Conservation (phyloP, 2,329 filamentous ascomycete genomes). For the Cordyceps tenuipes region DNA sequence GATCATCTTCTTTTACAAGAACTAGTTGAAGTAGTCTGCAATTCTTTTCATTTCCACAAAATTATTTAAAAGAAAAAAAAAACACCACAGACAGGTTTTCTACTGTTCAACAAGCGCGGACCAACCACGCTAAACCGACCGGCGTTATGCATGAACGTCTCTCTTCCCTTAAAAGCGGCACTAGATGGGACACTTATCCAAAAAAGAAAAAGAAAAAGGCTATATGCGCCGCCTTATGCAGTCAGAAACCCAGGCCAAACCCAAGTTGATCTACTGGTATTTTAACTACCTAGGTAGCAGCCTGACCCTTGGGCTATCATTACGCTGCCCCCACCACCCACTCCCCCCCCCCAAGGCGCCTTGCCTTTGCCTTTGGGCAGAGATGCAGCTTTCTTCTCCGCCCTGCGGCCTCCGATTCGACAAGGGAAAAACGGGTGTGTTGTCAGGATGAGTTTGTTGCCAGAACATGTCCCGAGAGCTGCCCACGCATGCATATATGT, state of each 20-base stretch:
- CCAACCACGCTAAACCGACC: neutral
- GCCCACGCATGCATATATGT: neutral
- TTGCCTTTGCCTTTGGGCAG: neutral
- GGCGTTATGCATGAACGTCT: neutral
- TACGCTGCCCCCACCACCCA: neutral
- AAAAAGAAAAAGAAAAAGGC: no score
- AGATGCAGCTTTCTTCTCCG: neutral
- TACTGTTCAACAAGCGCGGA: neutral
- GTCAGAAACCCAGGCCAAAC: no score
- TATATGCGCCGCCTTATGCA: no score
- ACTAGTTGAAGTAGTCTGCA: no score
- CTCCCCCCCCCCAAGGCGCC: no score
- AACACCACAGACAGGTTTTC: neutral
- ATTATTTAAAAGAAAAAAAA: neutral
- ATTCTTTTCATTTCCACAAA: no score
- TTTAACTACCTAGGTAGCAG: neutral
- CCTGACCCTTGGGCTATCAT: neutral
- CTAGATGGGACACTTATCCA: neutral
- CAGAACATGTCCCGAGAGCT: constrained; percentile 23
- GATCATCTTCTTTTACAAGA: no score
- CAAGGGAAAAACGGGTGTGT: constrained; percentile 26
- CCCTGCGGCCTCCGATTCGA: neutral
- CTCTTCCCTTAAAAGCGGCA: neutral
- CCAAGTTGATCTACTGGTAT: no score
- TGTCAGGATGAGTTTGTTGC: constrained; percentile 33